Evolutionary conservation across 2,329 filamentous ascomycete genomes (phyloP), one percentile per base, ranked within the genome.

Genomic region (Talaromyces sp.): DNA sequence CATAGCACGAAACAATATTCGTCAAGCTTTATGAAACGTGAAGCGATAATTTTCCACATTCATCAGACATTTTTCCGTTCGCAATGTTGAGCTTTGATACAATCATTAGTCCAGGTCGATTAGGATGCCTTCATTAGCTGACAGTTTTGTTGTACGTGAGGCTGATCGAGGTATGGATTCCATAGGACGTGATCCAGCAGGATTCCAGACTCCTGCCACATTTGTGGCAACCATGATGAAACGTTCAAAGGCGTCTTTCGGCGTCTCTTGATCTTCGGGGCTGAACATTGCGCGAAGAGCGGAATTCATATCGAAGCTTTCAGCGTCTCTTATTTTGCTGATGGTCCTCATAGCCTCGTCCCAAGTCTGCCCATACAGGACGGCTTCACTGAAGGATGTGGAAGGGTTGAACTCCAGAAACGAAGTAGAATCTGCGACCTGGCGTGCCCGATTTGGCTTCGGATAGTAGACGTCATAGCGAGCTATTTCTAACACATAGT

Each of bases 401-500:
- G 70, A 70, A 2, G 48, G 58, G 40, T 68, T 64, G 23, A 67
- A 68, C 2, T 42, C 40, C 35, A 75, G 69, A 18, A 63, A 59
- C 48, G 54, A 52, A 9, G 23, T 8, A 18, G 31, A 23, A 39
- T 35, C 12, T 46, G 25, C 31, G 35, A 9, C 21, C 39, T 18
- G 46, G 14, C 37, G 60, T 61, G 31, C 14, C 21, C 25, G 46
- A 16, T 11, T 57, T 9, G 39, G 6, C 48, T 48, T 58, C 8
- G 67, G 69, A 37, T 63, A 63, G 50, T 77, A 78, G 37, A 73
- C 68, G 60, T 80, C 78, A 60, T 77, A 79, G 5, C 78, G 74
- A 8, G 76, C 72, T 37, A 81, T 68, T 63, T 80, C 79, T n/a
- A 81, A 70, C 8, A 75, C 70, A 60, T 77, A 78, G 2, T 74